Conservation (phyloP, 352 stramenopile species). For the Globisporangium echinulatum region DNA sequence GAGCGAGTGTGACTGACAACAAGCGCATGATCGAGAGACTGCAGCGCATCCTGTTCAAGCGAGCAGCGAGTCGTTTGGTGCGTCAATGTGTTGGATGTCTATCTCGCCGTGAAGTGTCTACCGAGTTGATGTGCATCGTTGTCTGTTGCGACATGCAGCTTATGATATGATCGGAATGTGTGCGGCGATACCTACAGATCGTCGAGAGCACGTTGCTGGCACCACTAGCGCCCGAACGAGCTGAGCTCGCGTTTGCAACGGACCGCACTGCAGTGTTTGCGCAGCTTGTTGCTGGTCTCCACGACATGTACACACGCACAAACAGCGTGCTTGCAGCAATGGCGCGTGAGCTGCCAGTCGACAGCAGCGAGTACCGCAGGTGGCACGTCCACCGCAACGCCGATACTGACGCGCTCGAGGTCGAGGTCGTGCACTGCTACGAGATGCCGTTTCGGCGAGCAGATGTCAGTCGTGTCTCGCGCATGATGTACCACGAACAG, state of each 20-base stretch:
- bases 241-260: not conserved
- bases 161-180: too few relatives aligned
- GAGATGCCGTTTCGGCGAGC: not conserved
- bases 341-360: not conserved
- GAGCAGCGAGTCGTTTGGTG: not conserved
- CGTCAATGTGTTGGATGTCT: too few relatives aligned
- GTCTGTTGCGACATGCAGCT: too few relatives aligned
- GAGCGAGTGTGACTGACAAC: not conserved
- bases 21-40: slow-evolving; percentile 5
- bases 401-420: not conserved
- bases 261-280: not conserved
- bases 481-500: not conserved
- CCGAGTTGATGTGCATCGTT: too few relatives aligned
- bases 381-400: not conserved
- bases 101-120: too few relatives aligned
- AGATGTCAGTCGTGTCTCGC: not conserved
- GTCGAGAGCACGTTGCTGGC: too few relatives aligned
- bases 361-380: not conserved
- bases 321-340: not conserved
- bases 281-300: not conserved
- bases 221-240: not conserved
- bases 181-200: too few relatives aligned
- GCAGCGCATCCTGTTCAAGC: slow-evolving; percentile 2
- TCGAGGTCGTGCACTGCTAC: not conserved
- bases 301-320: not conserved